phyloP scores from a whole-genome alignment of 2,329 filamentous ascomycete species.

The Apiospora phragmitis region DNA sequence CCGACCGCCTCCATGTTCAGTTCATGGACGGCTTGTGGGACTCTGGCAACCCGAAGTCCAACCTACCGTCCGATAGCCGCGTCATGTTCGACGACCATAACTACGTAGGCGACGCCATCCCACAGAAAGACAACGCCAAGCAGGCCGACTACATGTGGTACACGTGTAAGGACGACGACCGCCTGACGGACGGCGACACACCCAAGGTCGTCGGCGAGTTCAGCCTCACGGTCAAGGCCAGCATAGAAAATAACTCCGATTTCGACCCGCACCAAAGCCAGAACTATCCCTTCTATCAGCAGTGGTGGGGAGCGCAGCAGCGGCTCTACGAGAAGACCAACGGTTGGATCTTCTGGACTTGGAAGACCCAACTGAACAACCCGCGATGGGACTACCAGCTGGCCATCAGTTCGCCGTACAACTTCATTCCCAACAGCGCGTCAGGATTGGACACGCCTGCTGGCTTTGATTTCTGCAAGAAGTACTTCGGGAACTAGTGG shows the following conservation, averaged over 20 bases:
- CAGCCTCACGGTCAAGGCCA: conserved; percentile 40
- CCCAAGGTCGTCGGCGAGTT: conserved; percentile 51
- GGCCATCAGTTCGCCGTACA: neutral
- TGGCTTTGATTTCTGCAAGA: neutral
- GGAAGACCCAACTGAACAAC: conserved; percentile 48
- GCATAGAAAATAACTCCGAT: conserved; percentile 36
- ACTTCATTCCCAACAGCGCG: conserved; percentile 7
- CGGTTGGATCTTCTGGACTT: conserved; percentile 56
- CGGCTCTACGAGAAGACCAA: conserved; percentile 43
- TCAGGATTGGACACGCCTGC: neutral
- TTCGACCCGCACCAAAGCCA: conserved; percentile 34
- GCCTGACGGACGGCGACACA: conserved; percentile 29
- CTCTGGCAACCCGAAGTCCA: conserved; percentile 43
- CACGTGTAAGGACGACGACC: conserved; percentile 39
- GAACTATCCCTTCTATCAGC: conserved; percentile 41
- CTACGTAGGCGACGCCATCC: conserved; percentile 46
- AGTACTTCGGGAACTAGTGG: neutral
- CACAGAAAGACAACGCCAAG: conserved; percentile 28
- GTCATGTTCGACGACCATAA: conserved; percentile 50
- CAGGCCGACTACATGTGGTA: conserved; percentile 41
- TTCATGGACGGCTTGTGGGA: conserved; percentile 41
- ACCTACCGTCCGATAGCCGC: conserved; percentile 35
- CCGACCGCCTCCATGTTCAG: conserved; percentile 44
- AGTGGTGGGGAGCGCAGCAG: conserved; percentile 45
- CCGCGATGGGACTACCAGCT: conserved; percentile 35